Base-by-base conservation (phyloP, 2,329 filamentous ascomycete genomes). In the Lasiodiplodia sp. region DNA sequence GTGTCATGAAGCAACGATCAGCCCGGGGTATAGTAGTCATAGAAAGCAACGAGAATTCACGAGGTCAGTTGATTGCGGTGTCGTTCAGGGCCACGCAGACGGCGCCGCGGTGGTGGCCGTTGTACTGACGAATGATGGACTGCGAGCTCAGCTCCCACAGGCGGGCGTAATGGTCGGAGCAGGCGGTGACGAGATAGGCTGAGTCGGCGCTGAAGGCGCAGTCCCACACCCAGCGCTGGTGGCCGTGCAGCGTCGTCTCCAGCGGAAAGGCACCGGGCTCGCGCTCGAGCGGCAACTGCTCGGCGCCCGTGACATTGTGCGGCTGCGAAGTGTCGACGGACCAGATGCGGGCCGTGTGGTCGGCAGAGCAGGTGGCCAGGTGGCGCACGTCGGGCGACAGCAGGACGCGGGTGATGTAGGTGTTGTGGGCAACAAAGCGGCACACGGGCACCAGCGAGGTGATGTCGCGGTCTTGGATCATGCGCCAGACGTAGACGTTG, bases 191-290 rank as follows among this genome's bases (percentile, higher is more conserved):
- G 7, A 97, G 85, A 76, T 97, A 97, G 0, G 94, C 94, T 40
- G 91, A 94, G 78, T 97, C 94, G 31, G 94, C 94, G 70, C 92
- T 95, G 81, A 97, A 97, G 0, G 94, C 94, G 76, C 94, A 97
- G 79, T 97, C 94, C 94, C 94, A 97, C 0, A 97, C 94, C 94
- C 94, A 97, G 66, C 94, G 90, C 82, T 97, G 94, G 81, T 97
- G 94, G 67, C 92, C 93, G 25, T 92, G 92, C 1, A 97, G 87
- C 1, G 93, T 96, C 2, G 93, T 94, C 80, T 97, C 92, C 23
- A 97, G 87, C 11, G 91, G 91, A 73, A 92, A 96, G 52, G 85
- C 90, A 79, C 85, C 87, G 10, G 77, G 81, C 75, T 80, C 79
- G 65, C 79, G 77, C 28, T 81, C 79, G 18, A 37, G 49, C 0